These are phyloP conservation scores for Cladophialophora bantiana DNA, from an alignment of 2,329 filamentous ascomycete genomes.

Conservation along the genomic window DNA sequence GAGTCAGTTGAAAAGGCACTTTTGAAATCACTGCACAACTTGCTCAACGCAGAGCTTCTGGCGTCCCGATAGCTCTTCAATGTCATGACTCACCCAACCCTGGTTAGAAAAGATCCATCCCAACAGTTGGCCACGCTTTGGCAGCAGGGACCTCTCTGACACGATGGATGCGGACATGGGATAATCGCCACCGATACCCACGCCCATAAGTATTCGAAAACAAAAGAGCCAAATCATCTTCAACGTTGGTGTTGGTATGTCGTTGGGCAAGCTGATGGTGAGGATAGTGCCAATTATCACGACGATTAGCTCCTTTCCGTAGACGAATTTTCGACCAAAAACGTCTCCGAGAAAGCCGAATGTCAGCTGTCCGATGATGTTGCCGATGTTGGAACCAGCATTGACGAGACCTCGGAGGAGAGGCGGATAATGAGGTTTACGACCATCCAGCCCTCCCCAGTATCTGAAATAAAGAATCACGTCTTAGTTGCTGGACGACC, in stretches of 20 bases:
- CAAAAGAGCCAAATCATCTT: not conserved
- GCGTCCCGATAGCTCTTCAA: not conserved
- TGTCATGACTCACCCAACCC: not conserved
- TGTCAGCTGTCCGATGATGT: not conserved
- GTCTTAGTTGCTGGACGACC: not conserved
- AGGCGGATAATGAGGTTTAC: not conserved
- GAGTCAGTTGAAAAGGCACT: not conserved
- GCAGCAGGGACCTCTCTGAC: constrained; percentile 14
- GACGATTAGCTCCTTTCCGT: not conserved
- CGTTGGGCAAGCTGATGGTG: not conserved
- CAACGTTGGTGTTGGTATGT: not conserved
- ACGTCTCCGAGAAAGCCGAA: not conserved
- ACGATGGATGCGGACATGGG: constrained; percentile 25
- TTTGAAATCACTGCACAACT: too few relatives aligned
- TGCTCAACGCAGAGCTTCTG: too few relatives aligned
- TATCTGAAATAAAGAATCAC: not conserved
- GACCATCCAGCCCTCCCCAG: not conserved
- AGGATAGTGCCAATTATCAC: not conserved
- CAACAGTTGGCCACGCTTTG: not conserved
- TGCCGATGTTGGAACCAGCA: not conserved
- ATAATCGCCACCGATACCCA: constrained; percentile 21
- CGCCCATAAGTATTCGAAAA: not conserved
- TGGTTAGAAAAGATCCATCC: not conserved
- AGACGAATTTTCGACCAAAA: not conserved
- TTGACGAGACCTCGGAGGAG: not conserved